These are phyloP conservation scores for Insectozyma bohioensis DNA, from an alignment of 1,139 yeast species.

Conservation along the genomic window DNA sequence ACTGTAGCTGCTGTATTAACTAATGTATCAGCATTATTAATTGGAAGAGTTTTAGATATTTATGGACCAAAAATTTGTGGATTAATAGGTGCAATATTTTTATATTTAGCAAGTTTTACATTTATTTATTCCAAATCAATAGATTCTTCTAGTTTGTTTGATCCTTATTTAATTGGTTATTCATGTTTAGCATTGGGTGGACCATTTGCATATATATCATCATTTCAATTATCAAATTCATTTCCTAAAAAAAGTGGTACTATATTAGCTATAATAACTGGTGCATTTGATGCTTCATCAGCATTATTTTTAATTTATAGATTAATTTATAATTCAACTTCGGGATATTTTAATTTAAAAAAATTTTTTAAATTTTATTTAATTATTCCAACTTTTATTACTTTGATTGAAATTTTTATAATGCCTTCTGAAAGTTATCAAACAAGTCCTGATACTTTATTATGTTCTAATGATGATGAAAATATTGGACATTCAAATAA, in stretches of 20 bases:
- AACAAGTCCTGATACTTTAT: constrained; percentile 29
- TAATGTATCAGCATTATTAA: constrained; percentile 42
- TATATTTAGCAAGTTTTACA: constrained; percentile 37
- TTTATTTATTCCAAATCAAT: constrained; percentile 32
- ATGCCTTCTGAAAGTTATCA: constrained; percentile 45
- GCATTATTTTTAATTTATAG: constrained; percentile 44
- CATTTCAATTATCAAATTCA: constrained; percentile 46
- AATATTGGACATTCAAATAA: constrained; percentile 7
- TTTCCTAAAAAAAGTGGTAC: constrained; percentile 44
- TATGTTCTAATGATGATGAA: constrained; percentile 27
- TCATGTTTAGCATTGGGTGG: constrained; percentile 47
- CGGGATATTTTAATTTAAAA: constrained; percentile 30
- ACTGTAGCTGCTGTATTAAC: constrained; percentile 47
- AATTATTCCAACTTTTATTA: constrained; percentile 40
- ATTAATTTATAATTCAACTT: constrained; percentile 26
- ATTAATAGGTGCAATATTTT: constrained; percentile 38
- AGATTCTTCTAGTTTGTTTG: constrained; percentile 16
- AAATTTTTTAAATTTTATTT: constrained; percentile 37
- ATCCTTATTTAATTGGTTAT: constrained; percentile 44
- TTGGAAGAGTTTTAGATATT: constrained; percentile 41
- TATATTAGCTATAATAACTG: constrained; percentile 44
- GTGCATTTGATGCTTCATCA: constrained; percentile 50
- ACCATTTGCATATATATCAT: constrained; percentile 45
- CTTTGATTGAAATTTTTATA: constrained; percentile 36
- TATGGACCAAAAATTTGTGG: constrained; percentile 48